Evolutionary conservation across 2,329 filamentous ascomycete genomes (phyloP), one percentile per base, ranked within the genome.

Genomic region (Cadophora gregata): DNA sequence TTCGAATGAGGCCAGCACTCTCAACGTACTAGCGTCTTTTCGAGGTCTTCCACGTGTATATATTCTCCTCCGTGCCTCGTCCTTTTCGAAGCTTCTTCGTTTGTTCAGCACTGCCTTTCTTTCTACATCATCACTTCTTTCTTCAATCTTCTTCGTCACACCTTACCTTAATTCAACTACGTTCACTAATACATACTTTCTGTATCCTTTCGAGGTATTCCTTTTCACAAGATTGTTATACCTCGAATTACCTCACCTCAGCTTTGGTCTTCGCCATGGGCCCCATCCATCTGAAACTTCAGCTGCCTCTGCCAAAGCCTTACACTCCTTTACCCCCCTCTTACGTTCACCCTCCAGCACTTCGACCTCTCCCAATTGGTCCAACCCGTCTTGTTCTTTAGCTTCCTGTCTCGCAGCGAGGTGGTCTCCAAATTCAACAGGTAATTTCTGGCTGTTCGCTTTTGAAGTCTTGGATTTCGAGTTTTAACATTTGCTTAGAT

Each of bases 381-480:
- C 42, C 42, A 47, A 7, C 4, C 19, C n/a, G 42, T 27, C 21
- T 14, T 42, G 21, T 38, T 8, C 27, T 42, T 19, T 24, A 58
- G 33, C 8, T 58, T 6, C 31, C 31, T 25, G 14, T 58, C n/a
- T 58, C 55, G 4, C n/a, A 42, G 31, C 5, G 9, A 38, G n/a
- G 19, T 24, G 29, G 55, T 38, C 33, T 16, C 16, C n/a, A 42
- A 4, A 58, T 58, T 19, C 10, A 58, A 12, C n/a, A 58, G 55
- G 55, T 58, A 42, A 16, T 29, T 58, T 36, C 31, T 21, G 9
- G 31, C 31, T 58, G 55, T 25, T 58, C 55, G 42, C 33, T 42
- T 42, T 58, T 33, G 33, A 58, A 27, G 24, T 19, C 3, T 19
- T 16, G 6, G 19, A 25, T 1, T 42, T 42, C 10, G 14, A 58